Conservation (phyloP, 306 rosid species). For the Corylus avellana region DNA sequence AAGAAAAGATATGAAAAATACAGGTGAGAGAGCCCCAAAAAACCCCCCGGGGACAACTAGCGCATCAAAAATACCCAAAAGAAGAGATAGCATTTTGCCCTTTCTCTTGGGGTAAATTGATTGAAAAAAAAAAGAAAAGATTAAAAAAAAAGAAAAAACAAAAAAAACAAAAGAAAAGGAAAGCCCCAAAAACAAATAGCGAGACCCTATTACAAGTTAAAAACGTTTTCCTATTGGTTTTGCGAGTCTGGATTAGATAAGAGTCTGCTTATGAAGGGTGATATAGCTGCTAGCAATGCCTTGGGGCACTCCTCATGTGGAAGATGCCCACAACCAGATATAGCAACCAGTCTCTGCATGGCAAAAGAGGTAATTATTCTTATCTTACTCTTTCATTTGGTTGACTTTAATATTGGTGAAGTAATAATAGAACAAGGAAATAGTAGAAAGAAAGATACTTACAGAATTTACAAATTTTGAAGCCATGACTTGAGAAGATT, state of each 20-base stretch:
- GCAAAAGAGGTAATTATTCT: constrained; percentile 9
- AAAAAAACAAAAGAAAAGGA: background rate
- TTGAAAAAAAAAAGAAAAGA: background rate
- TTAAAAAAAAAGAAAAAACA: background rate
- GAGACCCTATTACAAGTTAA: constrained; percentile 40
- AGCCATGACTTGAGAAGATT: constrained; percentile 83
- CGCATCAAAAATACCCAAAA: constrained; percentile 48
- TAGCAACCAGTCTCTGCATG: constrained; percentile 79
- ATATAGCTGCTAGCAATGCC: constrained; percentile 80
- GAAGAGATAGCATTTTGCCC: constrained; percentile 49
- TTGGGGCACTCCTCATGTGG: constrained; percentile 98
- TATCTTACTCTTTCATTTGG: background rate
- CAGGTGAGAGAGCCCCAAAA: constrained; percentile 46
- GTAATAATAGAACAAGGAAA: background rate
- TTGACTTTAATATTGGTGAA: background rate
- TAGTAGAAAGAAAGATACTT: constrained; percentile 28
- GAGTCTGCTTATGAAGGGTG: constrained; percentile 75
- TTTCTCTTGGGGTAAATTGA: constrained; percentile 41
- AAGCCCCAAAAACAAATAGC: constrained; percentile 30
- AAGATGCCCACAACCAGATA: constrained; percentile 94
- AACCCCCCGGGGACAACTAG: constrained; percentile 43
- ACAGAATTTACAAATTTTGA: constrained; percentile 82
- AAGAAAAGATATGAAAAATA: constrained; percentile 28
- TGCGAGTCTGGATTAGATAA: constrained; percentile 45
- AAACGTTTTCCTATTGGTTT: constrained; percentile 40